A percentile compares a stretch with the other conserved stretches of the same genome.
Conservation (phyloP, 2,329 filamentous ascomycete genomes). For the Colletotrichum tropicale region DNA sequence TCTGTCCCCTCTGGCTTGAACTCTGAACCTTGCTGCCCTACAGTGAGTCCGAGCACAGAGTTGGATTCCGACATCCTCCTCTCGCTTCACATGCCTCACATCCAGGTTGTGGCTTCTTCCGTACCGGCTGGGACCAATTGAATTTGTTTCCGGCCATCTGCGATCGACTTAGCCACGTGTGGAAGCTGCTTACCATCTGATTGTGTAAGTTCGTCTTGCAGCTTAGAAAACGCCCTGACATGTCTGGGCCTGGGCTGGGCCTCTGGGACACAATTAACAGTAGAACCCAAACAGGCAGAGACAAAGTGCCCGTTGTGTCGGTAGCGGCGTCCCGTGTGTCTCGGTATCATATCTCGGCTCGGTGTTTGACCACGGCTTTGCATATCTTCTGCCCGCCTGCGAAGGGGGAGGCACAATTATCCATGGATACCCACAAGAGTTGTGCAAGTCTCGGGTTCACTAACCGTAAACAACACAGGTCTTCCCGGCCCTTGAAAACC, state of each 20-base stretch:
- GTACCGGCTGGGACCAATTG: background rate
- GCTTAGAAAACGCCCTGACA: background rate
- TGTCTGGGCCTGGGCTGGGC: background rate
- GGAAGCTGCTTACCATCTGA: background rate
- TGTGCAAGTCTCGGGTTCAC: background rate
- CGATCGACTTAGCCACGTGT: background rate
- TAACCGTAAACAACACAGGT: background rate
- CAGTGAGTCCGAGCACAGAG: constrained; percentile 3
- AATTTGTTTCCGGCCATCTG: background rate
- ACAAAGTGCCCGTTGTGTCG: background rate
- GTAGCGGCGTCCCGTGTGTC: background rate
- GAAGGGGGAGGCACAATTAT: background rate
- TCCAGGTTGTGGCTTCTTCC: background rate
- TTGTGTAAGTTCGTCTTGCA: background rate
- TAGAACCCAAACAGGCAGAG: background rate
- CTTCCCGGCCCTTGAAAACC: background rate
- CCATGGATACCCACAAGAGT: background rate
- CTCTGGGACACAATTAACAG: background rate
- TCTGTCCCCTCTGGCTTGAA: background rate
- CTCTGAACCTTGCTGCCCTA: background rate
- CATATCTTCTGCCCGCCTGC: background rate
- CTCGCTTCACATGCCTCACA: background rate
- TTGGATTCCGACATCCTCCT: background rate
- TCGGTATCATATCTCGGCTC: background rate
- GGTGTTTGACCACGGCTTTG: background rate